These are phyloP conservation scores for Tetrapyrgos nigripes DNA, from an alignment of 1,284 basidiomycete species.

Conservation along the genomic window DNA sequence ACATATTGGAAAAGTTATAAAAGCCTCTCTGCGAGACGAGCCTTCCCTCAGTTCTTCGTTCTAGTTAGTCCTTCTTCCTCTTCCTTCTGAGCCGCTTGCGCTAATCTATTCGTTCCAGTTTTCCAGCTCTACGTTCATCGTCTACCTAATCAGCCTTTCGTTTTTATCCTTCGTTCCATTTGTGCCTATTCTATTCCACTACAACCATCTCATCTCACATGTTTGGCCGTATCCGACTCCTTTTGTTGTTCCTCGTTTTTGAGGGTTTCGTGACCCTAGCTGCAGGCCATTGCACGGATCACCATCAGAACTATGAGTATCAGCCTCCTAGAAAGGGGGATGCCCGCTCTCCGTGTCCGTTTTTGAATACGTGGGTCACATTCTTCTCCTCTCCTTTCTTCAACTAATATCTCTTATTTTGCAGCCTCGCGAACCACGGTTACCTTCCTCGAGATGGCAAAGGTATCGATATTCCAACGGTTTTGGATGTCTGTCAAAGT, in stretches of 20 bases:
- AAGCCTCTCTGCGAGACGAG: no score
- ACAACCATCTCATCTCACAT: neutral
- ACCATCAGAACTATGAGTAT: neutral
- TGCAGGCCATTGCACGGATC: neutral
- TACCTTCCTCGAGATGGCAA: conserved; percentile 24
- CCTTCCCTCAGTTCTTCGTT: no score
- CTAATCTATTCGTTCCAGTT: no score
- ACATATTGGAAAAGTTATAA: no score
- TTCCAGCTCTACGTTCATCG: no score
- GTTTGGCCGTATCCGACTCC: neutral
- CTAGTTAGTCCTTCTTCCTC: no score
- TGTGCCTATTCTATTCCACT: neutral
- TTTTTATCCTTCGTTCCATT: neutral
- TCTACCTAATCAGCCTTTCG: no score
- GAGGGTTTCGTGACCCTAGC: neutral
- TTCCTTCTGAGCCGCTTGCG: no score
- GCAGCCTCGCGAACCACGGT: conserved; percentile 27
- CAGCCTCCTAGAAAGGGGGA: conserved; percentile 5
- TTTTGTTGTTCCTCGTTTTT: neutral
- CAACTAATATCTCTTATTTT: neutral
- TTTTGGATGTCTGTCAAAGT: conserved; percentile 17
- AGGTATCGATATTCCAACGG: conserved; percentile 19
- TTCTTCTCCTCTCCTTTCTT: neutral
- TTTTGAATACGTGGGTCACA: conserved; percentile 22
- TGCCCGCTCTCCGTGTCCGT: conserved; percentile 24